Base-by-base conservation (phyloP, 139 green algal genomes). In the Trebouxia sp. region DNA sequence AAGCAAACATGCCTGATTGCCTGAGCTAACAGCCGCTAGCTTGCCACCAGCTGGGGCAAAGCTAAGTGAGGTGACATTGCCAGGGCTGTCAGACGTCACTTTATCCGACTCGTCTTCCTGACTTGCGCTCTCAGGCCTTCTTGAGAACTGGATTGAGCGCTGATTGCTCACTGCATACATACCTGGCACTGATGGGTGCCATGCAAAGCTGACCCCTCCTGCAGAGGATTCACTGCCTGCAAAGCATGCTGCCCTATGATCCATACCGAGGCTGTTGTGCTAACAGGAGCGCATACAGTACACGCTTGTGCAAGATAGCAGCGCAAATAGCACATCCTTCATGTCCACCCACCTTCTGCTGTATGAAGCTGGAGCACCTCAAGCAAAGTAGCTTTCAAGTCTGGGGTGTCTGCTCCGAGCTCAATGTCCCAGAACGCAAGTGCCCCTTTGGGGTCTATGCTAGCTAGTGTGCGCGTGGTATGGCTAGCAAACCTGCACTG, bases 11-110 rank as follows among this genome's bases (percentile, higher is more conserved):
- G 74, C 76, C 37, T 55, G 8, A 35, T 17, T 65, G 17, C 47
- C 50, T 22, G 37, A 26, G 48, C 86, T 85, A n/a, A 75, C 84
- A 7, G 85, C 90, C 3, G 89, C 89, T 58, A 94, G 84, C 50
- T 90, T 65, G 38, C 85, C 75, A 11, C 88, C 90, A 20, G 67
- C 37, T 14, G 80, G 75, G 10, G 85, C 88, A 41, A 72, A 72
- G 35, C 8, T n/a, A 6, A 72, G 62, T 14, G 35, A 26, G 11
- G 15, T 72, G 62, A 72, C 35, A 43, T 6, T 20, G 14, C 35
- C 32, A 28, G 35, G 35, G 35, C 47, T 53, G 4, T 17, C 47
- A 53, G 20, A 26, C 4, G 47, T 5, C n/a, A n/a, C n/a, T n/a
- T n/a, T n/a, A n/a, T n/a, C n/a, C n/a, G n/a, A n/a, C n/a, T n/a